A percentile compares a stretch with the other conserved stretches of the same genome.
Conservation (phyloP, 208 protist species). For the Trypanosoma lewisi region DNA sequence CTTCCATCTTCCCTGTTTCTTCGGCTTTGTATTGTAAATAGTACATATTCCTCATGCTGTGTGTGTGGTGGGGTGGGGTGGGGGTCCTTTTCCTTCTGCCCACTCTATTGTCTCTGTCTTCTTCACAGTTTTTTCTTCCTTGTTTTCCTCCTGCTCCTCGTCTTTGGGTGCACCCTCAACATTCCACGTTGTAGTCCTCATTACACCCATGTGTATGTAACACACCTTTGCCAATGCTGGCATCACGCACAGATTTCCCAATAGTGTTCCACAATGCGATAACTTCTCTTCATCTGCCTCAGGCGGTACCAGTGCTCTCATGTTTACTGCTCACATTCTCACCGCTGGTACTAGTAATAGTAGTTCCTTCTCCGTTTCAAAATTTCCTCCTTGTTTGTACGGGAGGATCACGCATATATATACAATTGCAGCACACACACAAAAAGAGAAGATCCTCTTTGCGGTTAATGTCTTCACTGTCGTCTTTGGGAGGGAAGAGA, state of each 20-base stretch:
- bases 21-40: conserved; percentile 43
- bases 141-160: conserved; percentile 2
- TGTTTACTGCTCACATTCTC: not conserved
- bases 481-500: conserved; percentile 11
- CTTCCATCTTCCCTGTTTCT: conserved; percentile 37
- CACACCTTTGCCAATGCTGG: conserved; percentile 24
- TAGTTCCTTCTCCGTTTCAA: not conserved
- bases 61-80: too few species aligned
- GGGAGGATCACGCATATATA: too few species aligned
- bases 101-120: conserved; percentile 28
- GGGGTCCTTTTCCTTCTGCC: conserved; percentile 35
- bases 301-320: not conserved
- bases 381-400: not conserved
- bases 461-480: not conserved
- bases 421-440: too few species aligned
- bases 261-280: conserved; percentile 19
- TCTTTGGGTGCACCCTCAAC: conserved; percentile 12
- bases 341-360: not conserved
- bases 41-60: conserved; percentile 27
- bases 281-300: not conserved
- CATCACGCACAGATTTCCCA: conserved; percentile 44
- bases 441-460: conserved; percentile 17
- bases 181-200: conserved; percentile 39
- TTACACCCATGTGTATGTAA: conserved; percentile 27
- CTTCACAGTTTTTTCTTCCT: conserved; percentile 14